Percentiles rank a stretch among this genome's conserved stretches.
These are phyloP conservation scores for Marchantia polymorpha DNA, from an alignment of 225 moss, liverwort and hornwort genomes.

Conservation along the genomic window DNA sequence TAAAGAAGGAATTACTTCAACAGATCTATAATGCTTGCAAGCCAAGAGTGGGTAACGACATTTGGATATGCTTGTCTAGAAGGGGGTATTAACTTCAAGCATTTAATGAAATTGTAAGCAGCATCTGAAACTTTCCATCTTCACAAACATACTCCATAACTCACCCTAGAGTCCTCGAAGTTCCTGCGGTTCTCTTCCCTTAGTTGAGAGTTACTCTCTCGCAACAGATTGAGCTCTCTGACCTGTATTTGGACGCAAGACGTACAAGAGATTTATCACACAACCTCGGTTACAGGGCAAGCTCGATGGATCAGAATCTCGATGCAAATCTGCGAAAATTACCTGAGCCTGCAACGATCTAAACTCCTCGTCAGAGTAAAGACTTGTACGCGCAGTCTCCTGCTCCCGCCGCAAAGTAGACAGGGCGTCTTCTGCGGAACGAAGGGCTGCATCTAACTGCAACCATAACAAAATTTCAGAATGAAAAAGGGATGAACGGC, in stretches of 20 bases:
- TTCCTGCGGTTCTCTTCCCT: slow-evolving; percentile 91
- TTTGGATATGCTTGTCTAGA: not conserved
- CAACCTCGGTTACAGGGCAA: not conserved
- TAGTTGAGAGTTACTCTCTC: slow-evolving; percentile 89
- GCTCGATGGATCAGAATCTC: not conserved
- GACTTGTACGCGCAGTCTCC: slow-evolving; percentile 71
- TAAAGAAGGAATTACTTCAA: no score
- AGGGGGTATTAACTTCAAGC: not conserved
- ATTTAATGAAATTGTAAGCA: not conserved
- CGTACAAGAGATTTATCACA: not conserved
- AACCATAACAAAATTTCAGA: not conserved
- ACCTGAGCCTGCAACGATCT: slow-evolving; percentile 90
- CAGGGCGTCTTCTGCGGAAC: slow-evolving; percentile 90
- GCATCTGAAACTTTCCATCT: not conserved
- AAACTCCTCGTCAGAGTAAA: slow-evolving; percentile 86
- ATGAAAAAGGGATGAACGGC: not conserved
- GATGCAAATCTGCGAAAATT: not conserved
- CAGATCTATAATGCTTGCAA: not conserved
- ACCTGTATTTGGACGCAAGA: slow-evolving; percentile 47
- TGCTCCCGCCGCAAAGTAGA: slow-evolving; percentile 79
- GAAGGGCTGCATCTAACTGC: slow-evolving; percentile 87
- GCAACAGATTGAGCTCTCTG: slow-evolving; percentile 76
- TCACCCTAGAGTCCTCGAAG: slow-evolving; percentile 87
- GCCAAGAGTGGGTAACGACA: not conserved
- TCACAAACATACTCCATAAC: not conserved